phyloP scores from a whole-genome alignment of 352 stramenopile species.

The Pythium brachiatum region DNA sequence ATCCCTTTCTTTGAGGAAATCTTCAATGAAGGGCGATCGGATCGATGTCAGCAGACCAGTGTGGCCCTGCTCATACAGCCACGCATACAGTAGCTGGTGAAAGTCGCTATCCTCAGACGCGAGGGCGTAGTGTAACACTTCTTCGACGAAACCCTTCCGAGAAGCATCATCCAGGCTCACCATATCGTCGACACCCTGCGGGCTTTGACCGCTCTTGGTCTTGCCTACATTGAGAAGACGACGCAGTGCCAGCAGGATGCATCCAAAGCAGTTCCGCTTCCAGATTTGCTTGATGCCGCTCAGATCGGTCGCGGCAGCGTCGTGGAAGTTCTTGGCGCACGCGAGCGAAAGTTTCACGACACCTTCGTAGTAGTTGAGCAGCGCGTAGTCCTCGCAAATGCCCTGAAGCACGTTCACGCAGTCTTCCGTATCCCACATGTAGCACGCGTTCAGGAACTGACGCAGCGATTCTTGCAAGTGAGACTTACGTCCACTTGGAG shows the following conservation, averaged over 20 bases:
- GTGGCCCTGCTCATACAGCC: conserved; percentile 77
- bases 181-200: conserved; percentile 75
- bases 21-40: conserved; percentile 74
- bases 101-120: conserved; percentile 72
- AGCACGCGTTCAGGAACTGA: conserved; percentile 78
- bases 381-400: conserved; percentile 79
- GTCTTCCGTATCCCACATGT: conserved; percentile 85
- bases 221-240: conserved; percentile 42
- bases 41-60: conserved; percentile 56
- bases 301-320: conserved; percentile 57
- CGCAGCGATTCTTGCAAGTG: conserved; percentile 70
- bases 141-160: conserved; percentile 58
- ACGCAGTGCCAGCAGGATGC: conserved; percentile 67
- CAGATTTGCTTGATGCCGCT: conserved; percentile 61
- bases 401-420: conserved; percentile 71
- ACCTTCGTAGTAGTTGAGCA: conserved; percentile 83
- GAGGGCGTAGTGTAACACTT: conserved; percentile 74
- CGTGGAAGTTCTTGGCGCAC: conserved; percentile 78
- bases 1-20: conserved; percentile 81
- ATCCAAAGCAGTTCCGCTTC: conserved; percentile 78
- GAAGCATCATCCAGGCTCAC: conserved; percentile 68
- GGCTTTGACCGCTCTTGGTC: conserved; percentile 36
- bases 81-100: conserved; percentile 78
- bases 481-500: conserved; percentile 53
- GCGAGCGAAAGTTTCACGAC: conserved; percentile 80